These are phyloP conservation scores for Nannochloris sp. DNA, from an alignment of 139 green algal species.

Conservation along the genomic window DNA sequence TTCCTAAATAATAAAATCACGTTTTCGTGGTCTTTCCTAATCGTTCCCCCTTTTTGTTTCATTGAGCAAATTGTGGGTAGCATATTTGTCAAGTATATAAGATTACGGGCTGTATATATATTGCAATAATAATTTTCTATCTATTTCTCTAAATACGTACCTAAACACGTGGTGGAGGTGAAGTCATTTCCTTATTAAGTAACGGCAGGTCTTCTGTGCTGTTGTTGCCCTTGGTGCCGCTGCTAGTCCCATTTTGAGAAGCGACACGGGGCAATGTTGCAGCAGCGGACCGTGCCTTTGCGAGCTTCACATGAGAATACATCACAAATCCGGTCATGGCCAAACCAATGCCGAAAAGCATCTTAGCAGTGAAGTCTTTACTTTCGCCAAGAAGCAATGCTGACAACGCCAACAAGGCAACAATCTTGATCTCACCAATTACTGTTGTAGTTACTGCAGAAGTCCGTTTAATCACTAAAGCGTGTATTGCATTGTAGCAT, in stretches of 20 bases:
- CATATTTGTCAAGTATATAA: too few species aligned
- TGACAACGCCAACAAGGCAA: constrained; percentile 43
- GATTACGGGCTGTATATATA: too few species aligned
- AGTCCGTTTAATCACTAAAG: constrained; percentile 45
- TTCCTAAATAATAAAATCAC: too few species aligned
- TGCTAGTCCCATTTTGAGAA: too few species aligned
- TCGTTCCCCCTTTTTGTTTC: too few species aligned
- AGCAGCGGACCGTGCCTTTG: not conserved
- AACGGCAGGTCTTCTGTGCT: not conserved
- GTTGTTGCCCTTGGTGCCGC: too few species aligned
- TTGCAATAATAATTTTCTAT: too few species aligned
- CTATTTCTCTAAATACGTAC: too few species aligned
- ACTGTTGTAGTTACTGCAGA: constrained; percentile 54
- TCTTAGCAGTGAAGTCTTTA: constrained; percentile 36
- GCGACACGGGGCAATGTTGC: not conserved
- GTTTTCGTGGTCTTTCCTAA: too few species aligned
- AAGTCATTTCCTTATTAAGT: not conserved
- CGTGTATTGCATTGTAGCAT: constrained; percentile 36
- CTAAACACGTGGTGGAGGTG: not conserved
- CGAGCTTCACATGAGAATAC: constrained; percentile 17
- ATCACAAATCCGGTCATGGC: constrained; percentile 39
- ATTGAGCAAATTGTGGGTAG: too few species aligned
- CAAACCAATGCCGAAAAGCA: constrained; percentile 27
- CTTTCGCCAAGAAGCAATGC: constrained; percentile 44
- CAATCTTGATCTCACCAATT: constrained; percentile 52